Conservation (phyloP, 1,284 basidiomycete genomes). For the Naganishia liquefaciens region DNA sequence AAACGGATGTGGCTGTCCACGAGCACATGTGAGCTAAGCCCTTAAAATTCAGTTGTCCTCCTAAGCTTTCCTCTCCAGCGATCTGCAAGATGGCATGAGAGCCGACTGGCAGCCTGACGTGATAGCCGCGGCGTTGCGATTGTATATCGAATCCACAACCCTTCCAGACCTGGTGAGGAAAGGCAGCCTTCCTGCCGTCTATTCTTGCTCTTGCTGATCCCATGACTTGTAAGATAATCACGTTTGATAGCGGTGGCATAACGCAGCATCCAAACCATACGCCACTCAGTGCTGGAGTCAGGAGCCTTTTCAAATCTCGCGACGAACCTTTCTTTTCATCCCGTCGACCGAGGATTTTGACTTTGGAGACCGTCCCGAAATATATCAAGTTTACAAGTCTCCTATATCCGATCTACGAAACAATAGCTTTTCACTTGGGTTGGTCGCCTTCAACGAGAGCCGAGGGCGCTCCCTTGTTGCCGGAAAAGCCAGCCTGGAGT, state of each 20-base stretch:
- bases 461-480: not conserved
- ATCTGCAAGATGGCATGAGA: slow-evolving; percentile 76
- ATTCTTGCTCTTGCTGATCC: slow-evolving; percentile 15
- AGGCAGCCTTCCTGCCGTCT: slow-evolving; percentile 14
- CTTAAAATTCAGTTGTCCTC: slow-evolving; percentile 10
- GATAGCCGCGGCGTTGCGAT: slow-evolving; percentile 64
- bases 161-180: slow-evolving; percentile 63
- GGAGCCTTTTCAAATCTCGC: slow-evolving; percentile 29
- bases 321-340: too few species aligned
- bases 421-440: not conserved
- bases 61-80: slow-evolving; percentile 54
- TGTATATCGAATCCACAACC: slow-evolving; percentile 57
- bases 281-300: slow-evolving; percentile 61
- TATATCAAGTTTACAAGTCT: slow-evolving; percentile 25
- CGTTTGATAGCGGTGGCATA: slow-evolving; percentile 81
- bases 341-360: slow-evolving; percentile 8
- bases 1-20: slow-evolving; percentile 62
- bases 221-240: slow-evolving; percentile 61
- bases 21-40: slow-evolving; percentile 66
- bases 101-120: slow-evolving; percentile 65
- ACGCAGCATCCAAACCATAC: slow-evolving; percentile 88
- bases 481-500: not conserved
- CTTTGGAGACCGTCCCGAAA: slow-evolving; percentile 26
- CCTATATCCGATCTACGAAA: slow-evolving; percentile 20
- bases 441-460: not conserved